phyloP scores from a whole-genome alignment of 306 rosid species.

The Rosa rugosa region DNA sequence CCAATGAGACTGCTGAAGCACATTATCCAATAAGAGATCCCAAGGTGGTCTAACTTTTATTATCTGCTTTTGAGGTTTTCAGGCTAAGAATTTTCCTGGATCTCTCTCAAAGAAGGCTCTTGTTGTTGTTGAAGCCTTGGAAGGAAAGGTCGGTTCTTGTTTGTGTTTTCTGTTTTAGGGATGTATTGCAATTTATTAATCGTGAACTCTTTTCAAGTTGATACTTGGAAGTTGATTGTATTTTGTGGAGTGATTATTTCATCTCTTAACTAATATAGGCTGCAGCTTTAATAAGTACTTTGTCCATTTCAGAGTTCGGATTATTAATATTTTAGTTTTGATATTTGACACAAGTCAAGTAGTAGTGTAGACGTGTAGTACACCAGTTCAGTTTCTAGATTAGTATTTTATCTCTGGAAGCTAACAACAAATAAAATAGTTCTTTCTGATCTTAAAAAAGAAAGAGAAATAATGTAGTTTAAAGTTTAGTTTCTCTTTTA shows the following conservation, averaged over 20 bases:
- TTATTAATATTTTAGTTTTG: background rate
- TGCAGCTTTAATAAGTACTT: background rate
- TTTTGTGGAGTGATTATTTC: background rate
- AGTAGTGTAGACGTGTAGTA: too few relatives aligned
- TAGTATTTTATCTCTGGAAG: background rate
- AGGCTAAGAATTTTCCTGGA: slow-evolving; percentile 82
- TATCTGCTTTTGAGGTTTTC: slow-evolving; percentile 31
- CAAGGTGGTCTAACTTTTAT: slow-evolving; percentile 22
- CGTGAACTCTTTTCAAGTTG: background rate
- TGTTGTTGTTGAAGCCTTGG: slow-evolving; percentile 77
- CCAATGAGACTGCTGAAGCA: slow-evolving; percentile 17
- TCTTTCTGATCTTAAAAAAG: background rate
- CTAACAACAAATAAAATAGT: background rate
- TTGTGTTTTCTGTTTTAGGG: slow-evolving; percentile 5
- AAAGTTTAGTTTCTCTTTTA: background rate
- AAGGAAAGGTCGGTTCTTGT: slow-evolving; percentile 79
- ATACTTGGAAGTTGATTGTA: background rate
- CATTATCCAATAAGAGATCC: slow-evolving; percentile 9
- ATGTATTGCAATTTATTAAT: background rate
- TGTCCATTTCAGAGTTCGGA: background rate
- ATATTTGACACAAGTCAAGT: background rate
- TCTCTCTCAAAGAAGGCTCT: slow-evolving; percentile 68
- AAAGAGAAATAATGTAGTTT: background rate
- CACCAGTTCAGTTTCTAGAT: background rate
- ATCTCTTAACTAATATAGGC: background rate